phyloP scores from a whole-genome alignment of 495 filamentous ascomycete genomes.

The Daldinia decipiens region DNA sequence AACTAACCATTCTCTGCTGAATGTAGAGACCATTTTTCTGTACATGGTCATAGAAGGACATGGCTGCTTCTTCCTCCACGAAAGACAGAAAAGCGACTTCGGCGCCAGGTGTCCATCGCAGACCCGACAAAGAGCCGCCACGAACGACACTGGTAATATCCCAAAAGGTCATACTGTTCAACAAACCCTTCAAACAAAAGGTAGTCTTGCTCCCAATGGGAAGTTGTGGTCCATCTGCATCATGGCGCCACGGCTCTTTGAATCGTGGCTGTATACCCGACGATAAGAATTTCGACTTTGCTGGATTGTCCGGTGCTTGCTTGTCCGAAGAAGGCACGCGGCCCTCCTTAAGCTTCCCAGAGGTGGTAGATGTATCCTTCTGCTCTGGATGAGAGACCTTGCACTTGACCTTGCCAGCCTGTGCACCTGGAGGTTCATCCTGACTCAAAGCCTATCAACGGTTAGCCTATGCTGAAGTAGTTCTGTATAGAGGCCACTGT shows the following conservation, averaged over 20 bases:
- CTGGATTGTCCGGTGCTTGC: not conserved
- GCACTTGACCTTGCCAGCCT: not conserved
- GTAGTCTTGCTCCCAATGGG: not conserved
- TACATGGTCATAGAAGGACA: conserved; percentile 70
- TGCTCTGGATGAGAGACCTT: not conserved
- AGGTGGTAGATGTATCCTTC: not conserved
- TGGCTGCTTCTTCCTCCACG: conserved; percentile 69
- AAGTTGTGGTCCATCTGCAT: not conserved
- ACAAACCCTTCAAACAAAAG: not conserved
- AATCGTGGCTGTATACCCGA: not conserved
- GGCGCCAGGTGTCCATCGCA: conserved; percentile 72
- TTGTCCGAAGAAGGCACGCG: not conserved
- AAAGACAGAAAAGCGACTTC: conserved; percentile 76
- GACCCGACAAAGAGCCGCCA: conserved; percentile 75
- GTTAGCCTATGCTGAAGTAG: not conserved
- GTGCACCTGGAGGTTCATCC: not conserved
- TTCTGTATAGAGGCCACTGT: not conserved
- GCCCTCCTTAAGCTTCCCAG: not conserved
- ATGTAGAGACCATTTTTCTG: conserved; percentile 76
- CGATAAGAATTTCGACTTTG: not conserved
- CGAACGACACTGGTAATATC: conserved; percentile 74
- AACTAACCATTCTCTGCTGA: conserved; percentile 72
- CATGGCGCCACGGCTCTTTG: not conserved
- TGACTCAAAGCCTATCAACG: not conserved
- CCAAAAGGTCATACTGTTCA: conserved; percentile 56